Percentiles rank a stretch among this genome's conserved stretches.
phyloP scores from a whole-genome alignment of 1,284 basidiomycete genomes.

The Stygiomarasmius scandens region DNA sequence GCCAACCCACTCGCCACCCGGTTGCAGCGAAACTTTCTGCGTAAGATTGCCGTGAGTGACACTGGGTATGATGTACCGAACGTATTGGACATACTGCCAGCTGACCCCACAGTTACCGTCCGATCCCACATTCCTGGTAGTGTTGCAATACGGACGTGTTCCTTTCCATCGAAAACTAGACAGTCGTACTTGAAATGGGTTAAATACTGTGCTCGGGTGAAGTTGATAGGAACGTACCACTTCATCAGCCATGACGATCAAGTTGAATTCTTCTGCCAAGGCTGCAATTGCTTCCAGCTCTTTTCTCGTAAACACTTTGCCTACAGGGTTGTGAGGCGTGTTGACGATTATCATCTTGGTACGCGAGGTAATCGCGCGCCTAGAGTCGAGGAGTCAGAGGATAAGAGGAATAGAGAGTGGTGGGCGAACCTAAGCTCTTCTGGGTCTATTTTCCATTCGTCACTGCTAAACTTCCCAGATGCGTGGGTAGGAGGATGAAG shows the following conservation, averaged over 20 bases:
- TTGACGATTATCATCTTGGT: constrained; percentile 95
- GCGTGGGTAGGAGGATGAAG: constrained; percentile 79
- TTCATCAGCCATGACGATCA: constrained; percentile 95
- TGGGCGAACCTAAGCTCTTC: constrained; percentile 75
- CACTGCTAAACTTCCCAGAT: constrained; percentile 61
- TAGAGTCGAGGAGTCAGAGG: constrained; percentile 26
- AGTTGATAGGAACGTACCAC: constrained; percentile 62
- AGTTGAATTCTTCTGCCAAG: constrained; percentile 90
- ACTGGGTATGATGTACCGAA: not conserved
- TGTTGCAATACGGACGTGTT: constrained; percentile 90
- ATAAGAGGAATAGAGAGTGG: not conserved
- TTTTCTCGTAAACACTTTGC: constrained; percentile 87
- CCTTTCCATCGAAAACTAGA: constrained; percentile 85
- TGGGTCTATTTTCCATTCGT: constrained; percentile 87
- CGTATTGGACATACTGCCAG: constrained; percentile 44
- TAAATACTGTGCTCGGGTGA: not conserved
- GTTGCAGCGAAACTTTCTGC: constrained; percentile 96
- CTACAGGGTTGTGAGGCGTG: constrained; percentile 95
- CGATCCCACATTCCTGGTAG: constrained; percentile 98
- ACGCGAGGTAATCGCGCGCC: constrained; percentile 80
- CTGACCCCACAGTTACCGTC: constrained; percentile 54
- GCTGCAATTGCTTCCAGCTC: constrained; percentile 87
- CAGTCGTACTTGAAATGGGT: constrained; percentile 78
- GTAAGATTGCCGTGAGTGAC: not conserved
- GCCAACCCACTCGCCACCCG: constrained; percentile 98